A percentile compares a stretch with the other conserved stretches of the same genome.
Evolutionary conservation across 2,329 filamentous ascomycete genomes (phyloP).

Genomic region (Pseudonectria foliicola): DNA sequence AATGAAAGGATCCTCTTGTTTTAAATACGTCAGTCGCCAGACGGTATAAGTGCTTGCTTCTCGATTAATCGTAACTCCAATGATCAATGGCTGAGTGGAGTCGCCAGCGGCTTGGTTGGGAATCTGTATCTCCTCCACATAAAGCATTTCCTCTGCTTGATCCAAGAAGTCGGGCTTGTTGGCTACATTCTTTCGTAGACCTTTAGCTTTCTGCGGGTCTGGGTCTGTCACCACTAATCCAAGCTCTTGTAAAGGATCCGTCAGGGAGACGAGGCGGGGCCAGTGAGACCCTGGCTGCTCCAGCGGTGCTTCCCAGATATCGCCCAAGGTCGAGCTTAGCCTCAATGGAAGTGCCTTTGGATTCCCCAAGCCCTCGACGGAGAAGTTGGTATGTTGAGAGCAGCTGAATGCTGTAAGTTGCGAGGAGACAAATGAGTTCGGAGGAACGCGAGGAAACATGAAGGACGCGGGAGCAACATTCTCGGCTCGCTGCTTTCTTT

Average conservation of each 20-base stretch:
- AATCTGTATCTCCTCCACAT: conserved; percentile 63
- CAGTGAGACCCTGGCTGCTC: conserved; percentile 52
- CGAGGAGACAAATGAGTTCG: conserved; percentile 75
- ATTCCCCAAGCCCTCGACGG: conserved; percentile 48
- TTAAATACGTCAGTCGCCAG: conserved; percentile 75
- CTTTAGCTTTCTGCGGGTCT: conserved; percentile 30
- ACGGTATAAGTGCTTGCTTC: conserved; percentile 72
- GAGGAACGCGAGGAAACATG: conserved; percentile 57
- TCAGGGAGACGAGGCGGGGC: conserved; percentile 74
- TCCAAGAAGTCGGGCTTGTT: conserved; percentile 55
- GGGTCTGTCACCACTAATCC: conserved; percentile 67
- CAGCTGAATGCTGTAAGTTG: conserved; percentile 50
- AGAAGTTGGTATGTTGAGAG: conserved; percentile 47
- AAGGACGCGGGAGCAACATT: conserved; percentile 44
- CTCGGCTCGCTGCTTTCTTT: conserved; percentile 61
- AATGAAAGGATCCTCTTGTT: conserved; percentile 54
- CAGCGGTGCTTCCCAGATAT: conserved; percentile 49
- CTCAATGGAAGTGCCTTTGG: conserved; percentile 47
- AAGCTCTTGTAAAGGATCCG: conserved; percentile 78
- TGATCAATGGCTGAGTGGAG: conserved; percentile 48
- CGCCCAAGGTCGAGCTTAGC: conserved; percentile 47
- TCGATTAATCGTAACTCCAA: conserved; percentile 76
- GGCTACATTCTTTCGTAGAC: conserved; percentile 25
- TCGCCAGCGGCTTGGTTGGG: conserved; percentile 32
- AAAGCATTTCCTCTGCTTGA: conserved; percentile 73